phyloP scores from a whole-genome alignment of 208 protist species.

The Acanthamoeba lenticulata region DNA sequence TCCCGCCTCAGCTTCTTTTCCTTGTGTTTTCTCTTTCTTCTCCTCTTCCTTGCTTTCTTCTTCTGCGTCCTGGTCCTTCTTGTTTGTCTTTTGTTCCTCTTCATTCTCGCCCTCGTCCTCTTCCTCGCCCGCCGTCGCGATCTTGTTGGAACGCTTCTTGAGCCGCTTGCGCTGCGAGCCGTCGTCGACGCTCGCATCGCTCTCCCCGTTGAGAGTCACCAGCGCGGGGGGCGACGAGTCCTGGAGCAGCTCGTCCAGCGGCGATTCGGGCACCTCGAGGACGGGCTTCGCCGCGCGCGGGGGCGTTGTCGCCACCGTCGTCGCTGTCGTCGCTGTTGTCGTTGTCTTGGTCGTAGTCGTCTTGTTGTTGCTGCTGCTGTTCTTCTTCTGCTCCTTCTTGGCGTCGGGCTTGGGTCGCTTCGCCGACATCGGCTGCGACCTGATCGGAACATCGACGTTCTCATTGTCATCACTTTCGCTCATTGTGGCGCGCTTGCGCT shows the following conservation, averaged over 20 bases:
- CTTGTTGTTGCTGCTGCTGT: background rate
- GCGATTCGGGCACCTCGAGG: background rate
- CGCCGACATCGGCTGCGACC: no score
- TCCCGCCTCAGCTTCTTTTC: background rate
- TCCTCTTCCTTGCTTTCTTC: no score
- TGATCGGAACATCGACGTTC: no score
- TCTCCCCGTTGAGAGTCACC: no score
- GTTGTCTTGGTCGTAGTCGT: background rate
- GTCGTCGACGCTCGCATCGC: no score
- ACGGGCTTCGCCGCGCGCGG: background rate
- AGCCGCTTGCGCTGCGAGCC: no score
- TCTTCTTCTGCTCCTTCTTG: background rate
- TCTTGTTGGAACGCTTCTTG: background rate
- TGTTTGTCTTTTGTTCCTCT: no score
- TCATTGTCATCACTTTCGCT: no score
- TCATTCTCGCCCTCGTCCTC: no score
- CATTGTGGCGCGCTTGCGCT: background rate
- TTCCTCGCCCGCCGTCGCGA: no score
- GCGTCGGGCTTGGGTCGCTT: background rate
- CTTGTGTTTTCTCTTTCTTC: background rate
- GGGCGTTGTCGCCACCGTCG: background rate
- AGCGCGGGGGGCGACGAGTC: no score
- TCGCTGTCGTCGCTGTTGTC: background rate
- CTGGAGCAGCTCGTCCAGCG: background rate
- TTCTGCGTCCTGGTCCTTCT: background rate